These are phyloP conservation scores for Cryptococcus jaspeensis DNA, from an alignment of 1,284 basidiomycete species.

Conservation along the genomic window DNA sequence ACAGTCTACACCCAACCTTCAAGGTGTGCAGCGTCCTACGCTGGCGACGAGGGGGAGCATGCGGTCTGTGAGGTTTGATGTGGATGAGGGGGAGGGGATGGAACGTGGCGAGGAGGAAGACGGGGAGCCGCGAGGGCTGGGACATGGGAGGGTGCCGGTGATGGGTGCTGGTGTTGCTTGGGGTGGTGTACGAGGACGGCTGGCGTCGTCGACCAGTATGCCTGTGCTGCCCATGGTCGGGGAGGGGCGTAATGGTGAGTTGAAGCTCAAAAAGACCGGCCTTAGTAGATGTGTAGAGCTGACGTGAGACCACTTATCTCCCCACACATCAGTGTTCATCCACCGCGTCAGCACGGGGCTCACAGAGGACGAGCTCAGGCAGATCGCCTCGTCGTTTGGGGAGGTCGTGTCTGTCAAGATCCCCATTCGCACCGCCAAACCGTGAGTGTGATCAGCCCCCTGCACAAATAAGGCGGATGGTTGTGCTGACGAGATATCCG, in stretches of 20 bases:
- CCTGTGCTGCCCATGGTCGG: slow-evolving; percentile 12
- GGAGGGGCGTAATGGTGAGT: slow-evolving; percentile 35
- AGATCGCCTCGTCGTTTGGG: slow-evolving; percentile 28
- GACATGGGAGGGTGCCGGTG: slow-evolving; percentile 3
- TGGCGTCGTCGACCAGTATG: slow-evolving; percentile 7
- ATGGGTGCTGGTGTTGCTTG: slow-evolving; percentile 7
- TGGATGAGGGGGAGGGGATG: neutral
- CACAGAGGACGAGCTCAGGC: slow-evolving; percentile 22
- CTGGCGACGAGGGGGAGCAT: neutral
- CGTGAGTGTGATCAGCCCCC: slow-evolving; percentile 3
- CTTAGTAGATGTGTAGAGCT: neutral
- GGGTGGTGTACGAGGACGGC: neutral
- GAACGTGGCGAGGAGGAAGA: neutral
- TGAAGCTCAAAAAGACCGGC: neutral
- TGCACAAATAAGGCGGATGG: neutral
- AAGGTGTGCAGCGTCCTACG: neutral
- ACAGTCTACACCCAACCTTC: slow-evolving; percentile 9
- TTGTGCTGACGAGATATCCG: slow-evolving; percentile 1
- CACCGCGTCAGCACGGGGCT: slow-evolving; percentile 18
- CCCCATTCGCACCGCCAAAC: slow-evolving; percentile 10
- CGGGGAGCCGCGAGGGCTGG: neutral
- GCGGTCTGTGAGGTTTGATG: slow-evolving; percentile 1
- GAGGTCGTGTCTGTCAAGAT: slow-evolving; percentile 31
- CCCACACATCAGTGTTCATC: slow-evolving; percentile 29
- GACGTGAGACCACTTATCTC: neutral